Conservation (phyloP, 2,329 filamentous ascomycete species). For the Reticulascus tulasneorum region DNA sequence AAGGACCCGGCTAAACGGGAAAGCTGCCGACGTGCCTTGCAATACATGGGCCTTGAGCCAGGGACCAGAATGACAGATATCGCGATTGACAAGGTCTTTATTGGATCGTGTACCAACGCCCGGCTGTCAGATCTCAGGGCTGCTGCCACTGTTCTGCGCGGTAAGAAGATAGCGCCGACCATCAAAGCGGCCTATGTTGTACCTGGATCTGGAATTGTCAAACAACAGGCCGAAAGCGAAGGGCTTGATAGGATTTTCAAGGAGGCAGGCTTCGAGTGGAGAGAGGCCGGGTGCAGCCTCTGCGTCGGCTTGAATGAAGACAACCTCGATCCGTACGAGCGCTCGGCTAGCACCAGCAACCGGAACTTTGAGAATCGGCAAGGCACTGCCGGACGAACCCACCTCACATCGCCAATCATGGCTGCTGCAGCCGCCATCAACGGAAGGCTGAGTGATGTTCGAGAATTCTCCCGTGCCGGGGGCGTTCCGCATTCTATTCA, state of each 20-base stretch:
- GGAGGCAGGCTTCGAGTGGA: conserved; percentile 95
- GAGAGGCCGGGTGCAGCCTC: conserved; percentile 98
- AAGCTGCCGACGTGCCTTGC: conserved; percentile 73
- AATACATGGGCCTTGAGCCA: conserved; percentile 92
- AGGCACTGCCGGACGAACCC: conserved; percentile 84
- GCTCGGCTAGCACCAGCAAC: conserved; percentile 93
- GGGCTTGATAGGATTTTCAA: conserved; percentile 89
- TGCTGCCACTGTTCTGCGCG: conserved; percentile 80
- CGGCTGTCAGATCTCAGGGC: conserved; percentile 92
- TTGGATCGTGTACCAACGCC: conserved; percentile 96
- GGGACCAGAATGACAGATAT: conserved; percentile 93
- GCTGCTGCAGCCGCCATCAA: conserved; percentile 86
- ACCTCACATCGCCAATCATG: conserved; percentile 97
- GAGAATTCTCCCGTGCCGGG: conserved; percentile 51
- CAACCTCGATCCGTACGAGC: conserved; percentile 85
- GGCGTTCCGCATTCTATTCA: conserved; percentile 50
- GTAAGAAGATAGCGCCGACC: conserved; percentile 80
- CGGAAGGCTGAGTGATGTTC: conserved; percentile 87
- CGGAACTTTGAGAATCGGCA: conserved; percentile 97
- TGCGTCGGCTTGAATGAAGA: conserved; percentile 99
- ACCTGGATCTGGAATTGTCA: conserved; percentile 90
- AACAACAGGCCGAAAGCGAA: conserved; percentile 84
- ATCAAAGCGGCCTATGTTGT: conserved; percentile 95
- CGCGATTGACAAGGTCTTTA: conserved; percentile 90
- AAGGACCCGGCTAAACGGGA: conserved; percentile 74